These are phyloP conservation scores for Hydrangea macrophylla DNA, from an alignment of 148 eudicot genomes.

Conservation along the genomic window DNA sequence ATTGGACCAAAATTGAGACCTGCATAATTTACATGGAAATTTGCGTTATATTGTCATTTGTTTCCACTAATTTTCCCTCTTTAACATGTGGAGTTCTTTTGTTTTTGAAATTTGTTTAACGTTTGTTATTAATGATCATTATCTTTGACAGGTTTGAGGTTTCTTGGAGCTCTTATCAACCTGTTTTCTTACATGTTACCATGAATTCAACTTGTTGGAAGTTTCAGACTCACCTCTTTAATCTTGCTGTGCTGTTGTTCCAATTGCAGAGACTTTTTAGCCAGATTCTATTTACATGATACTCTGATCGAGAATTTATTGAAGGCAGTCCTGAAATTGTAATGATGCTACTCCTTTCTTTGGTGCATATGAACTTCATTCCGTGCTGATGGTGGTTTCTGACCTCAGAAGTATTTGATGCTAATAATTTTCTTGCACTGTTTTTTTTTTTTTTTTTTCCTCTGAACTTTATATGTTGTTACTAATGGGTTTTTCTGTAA, in stretches of 20 bases:
- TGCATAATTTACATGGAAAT: not conserved
- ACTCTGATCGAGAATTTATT: not conserved
- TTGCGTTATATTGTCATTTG: not conserved
- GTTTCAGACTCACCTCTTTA: conserved; percentile 25
- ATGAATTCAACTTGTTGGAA: conserved; percentile 22
- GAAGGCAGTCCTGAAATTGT: conserved; percentile 1
- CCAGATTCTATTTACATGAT: conserved; percentile 1
- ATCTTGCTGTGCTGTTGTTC: conserved; percentile 19
- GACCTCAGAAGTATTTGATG: not conserved
- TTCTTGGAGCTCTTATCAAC: conserved; percentile 28
- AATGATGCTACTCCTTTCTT: conserved; percentile 4
- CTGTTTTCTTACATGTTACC: conserved; percentile 13
- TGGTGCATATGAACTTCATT: conserved; percentile 1
- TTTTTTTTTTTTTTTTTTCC: no score
- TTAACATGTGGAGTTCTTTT: not conserved
- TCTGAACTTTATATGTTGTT: conserved; percentile 11
- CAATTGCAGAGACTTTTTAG: conserved; percentile 17
- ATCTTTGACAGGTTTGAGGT: conserved; percentile 32
- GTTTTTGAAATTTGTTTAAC: conserved; percentile 17
- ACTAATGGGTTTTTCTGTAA: conserved; percentile 3
- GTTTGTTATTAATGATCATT: not conserved
- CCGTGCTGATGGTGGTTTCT: not conserved
- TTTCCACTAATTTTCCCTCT: conserved; percentile 8
- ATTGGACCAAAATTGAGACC: not conserved
- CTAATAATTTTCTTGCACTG: conserved; percentile 3